Conservation (phyloP, 2,329 filamentous ascomycete genomes). For the Allantophomopsis cytisporea region DNA sequence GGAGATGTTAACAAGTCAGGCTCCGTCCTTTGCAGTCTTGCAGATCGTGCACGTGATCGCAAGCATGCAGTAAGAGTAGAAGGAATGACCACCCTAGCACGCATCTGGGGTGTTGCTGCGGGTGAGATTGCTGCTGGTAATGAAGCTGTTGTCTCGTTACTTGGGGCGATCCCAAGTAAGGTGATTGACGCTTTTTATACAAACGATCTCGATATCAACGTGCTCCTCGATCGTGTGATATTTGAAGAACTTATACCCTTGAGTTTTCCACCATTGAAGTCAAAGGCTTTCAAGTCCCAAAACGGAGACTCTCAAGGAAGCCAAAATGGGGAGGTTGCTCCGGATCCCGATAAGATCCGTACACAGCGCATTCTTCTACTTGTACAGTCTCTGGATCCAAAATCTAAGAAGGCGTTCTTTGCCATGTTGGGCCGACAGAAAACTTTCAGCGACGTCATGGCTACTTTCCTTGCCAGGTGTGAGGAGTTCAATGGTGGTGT, state of each 20-base stretch:
- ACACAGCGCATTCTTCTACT: constrained; percentile 76
- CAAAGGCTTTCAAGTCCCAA: constrained; percentile 45
- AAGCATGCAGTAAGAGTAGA: constrained; percentile 71
- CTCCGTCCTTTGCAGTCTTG: constrained; percentile 69
- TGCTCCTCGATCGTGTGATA: constrained; percentile 70
- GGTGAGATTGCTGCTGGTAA: constrained; percentile 77
- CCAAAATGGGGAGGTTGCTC: constrained; percentile 26
- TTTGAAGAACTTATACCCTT: constrained; percentile 85
- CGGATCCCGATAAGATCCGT: constrained; percentile 63
- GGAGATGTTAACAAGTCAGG: constrained; percentile 64
- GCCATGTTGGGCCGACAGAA: constrained; percentile 70
- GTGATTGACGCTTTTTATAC: constrained; percentile 84
- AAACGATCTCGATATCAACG: constrained; percentile 77
- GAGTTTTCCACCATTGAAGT: constrained; percentile 63
- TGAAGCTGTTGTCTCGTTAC: constrained; percentile 58
- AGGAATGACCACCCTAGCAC: constrained; percentile 72
- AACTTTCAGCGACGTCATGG: constrained; percentile 58
- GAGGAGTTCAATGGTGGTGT: constrained; percentile 85
- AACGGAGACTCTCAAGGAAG: constrained; percentile 34
- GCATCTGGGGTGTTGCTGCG: constrained; percentile 86
- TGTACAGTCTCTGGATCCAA: constrained; percentile 62
- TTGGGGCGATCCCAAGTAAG: constrained; percentile 70
- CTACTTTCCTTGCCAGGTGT: constrained; percentile 68
- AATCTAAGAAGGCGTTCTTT: constrained; percentile 79
- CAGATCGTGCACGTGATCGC: constrained; percentile 79